Base-by-base conservation (phyloP, 257 asterid species). In the Rauvolfia tetraphylla region DNA sequence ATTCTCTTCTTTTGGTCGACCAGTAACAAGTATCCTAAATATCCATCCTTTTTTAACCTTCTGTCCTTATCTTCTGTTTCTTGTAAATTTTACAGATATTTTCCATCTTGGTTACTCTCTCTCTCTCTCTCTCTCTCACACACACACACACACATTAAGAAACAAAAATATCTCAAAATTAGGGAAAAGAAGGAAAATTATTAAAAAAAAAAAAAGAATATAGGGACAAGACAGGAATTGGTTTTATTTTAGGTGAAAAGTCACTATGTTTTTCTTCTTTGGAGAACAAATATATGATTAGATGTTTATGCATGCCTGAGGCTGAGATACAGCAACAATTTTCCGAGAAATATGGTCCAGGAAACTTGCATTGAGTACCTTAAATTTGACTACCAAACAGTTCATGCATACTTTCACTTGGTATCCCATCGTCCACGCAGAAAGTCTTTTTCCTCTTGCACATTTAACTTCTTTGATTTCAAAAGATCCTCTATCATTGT, bases 321-420 rank as follows among this genome's bases (percentile, higher is more conserved):
- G 39, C 38, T 29, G 39, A 59, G 38, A n/a, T 29, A 59, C 36
- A 58, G 66, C 11, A 39, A 27, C 12, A 59, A 11, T 13, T 0
- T 29, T 11, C 5, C 0, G 25, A 31, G 25, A 29, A 61, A 63
- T 11, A 34, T 36, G 18, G 48, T 18, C 71, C 71, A 18, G 71
- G 11, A 66, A 34, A 66, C 31, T 20, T 66, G 29, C 49, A 66
- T 36, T 18, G 31, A 63, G 4, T 20, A 66, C n/a, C 71, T 66
- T 34, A 38, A 31, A 66, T 66, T 66, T 66, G 71, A 66, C 71
- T 22, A 66, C 71, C 27, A 20, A 66, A 38, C 15, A 38, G 49
- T 66, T 33, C 17, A 25, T 66, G 49, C 29, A 66, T 34, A 41
- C 49, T 10, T 66, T 66, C 15, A 33, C n/a, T 17, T 7, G 25